Percentiles rank a stretch among this genome's conserved stretches.
Conservation (phyloP, 1,284 basidiomycete genomes). For the Melampsora abietis-canadensis region DNA sequence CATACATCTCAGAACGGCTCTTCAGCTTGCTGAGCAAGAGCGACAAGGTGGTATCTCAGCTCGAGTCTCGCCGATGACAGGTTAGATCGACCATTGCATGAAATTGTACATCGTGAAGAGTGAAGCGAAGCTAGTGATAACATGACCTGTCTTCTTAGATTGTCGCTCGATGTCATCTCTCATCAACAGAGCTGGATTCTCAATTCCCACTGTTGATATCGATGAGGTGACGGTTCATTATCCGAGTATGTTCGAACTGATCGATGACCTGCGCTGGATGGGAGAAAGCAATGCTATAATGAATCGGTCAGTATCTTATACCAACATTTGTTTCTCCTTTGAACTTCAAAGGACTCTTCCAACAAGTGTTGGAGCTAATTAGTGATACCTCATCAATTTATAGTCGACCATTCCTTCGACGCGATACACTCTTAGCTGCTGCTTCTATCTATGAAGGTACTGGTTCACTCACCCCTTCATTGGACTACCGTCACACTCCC, state of each 20-base stretch:
- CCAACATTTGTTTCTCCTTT: background rate
- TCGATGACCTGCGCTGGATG: conserved; percentile 91
- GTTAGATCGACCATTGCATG: conserved; percentile 56
- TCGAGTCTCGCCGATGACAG: conserved; percentile 93
- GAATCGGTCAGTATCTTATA: conserved; percentile 61
- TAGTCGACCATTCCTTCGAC: conserved; percentile 67
- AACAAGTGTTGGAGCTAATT: background rate
- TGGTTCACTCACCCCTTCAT: background rate
- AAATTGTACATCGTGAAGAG: background rate
- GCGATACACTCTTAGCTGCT: conserved; percentile 86
- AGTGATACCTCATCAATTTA: conserved; percentile 8
- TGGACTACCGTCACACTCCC: conserved; percentile 23
- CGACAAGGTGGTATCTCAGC: conserved; percentile 93
- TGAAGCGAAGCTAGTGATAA: background rate
- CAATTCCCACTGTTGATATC: conserved; percentile 86
- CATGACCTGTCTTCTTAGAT: conserved; percentile 44
- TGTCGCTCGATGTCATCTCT: conserved; percentile 68
- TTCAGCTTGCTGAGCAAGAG: conserved; percentile 92
- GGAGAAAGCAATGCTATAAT: conserved; percentile 91
- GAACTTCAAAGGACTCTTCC: background rate
- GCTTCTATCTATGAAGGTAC: conserved; percentile 87
- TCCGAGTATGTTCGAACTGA: conserved; percentile 92
- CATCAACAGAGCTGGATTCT: conserved; percentile 87
- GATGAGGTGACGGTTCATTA: conserved; percentile 90
- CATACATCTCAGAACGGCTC: conserved; percentile 61